These are phyloP conservation scores for maize (Zea mays) DNA, from an alignment of 176 grass and related monocot species.

Conservation along the genomic window Zm-B73-REFERENCE-NAM-5.0 NC_050105.1:37865001-37865500, in stretches of 20 bases:
- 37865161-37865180: slow-evolving; percentile 27
- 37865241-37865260: slow-evolving; percentile 7
- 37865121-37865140: slow-evolving; percentile 19
- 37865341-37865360: slow-evolving; percentile 35
- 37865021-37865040: slow-evolving; percentile 32
- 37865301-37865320: slow-evolving; percentile 56
- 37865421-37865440: slow-evolving; percentile 11
- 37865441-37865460: slow-evolving; percentile 49
- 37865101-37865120: slow-evolving; percentile 9
- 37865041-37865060: slow-evolving; percentile 27
- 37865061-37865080: background rate
- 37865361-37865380: background rate
- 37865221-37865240: slow-evolving; percentile 32
- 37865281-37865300: slow-evolving; percentile 7
- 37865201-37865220: slow-evolving; percentile 28
- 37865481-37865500: background rate
- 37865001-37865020: slow-evolving; percentile 41
- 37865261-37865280: slow-evolving; percentile 18
- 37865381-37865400: slow-evolving; percentile 41
- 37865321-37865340: slow-evolving; percentile 39
- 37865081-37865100: background rate
- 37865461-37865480: slow-evolving; percentile 20
- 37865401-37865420: background rate
- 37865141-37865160: slow-evolving; percentile 21
- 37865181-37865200: slow-evolving; percentile 34